Base-by-base conservation (phyloP, 1,284 basidiomycete genomes). In the Ganoderma sp. region DNA sequence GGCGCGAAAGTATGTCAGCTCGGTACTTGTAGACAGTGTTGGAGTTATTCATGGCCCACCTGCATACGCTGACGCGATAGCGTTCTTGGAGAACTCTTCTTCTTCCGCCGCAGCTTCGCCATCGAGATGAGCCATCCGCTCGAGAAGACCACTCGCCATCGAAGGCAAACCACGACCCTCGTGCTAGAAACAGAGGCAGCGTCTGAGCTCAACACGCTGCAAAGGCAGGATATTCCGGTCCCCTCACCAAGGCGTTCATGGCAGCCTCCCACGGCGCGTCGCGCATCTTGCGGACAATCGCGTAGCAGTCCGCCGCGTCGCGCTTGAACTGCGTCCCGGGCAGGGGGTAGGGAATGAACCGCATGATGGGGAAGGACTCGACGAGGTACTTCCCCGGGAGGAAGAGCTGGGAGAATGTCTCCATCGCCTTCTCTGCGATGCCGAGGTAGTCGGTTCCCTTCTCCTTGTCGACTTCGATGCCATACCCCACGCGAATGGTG, bases 401-500 rank as follows among this genome's bases (percentile, higher is more conserved):
- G 42, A 69, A 69, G 22, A 56, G 43, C 17, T n/a, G 28, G 15
- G 63, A 52, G 64, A 71, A 71, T 9, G 34, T 61, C 25, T 41
- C 56, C 61, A 69, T 63, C 10, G 65, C 63, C n/a, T 63, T 59
- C 19, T 64, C 66, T 0, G 67, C 70, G 2, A 71, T 64, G 2
- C 22, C 50, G 17, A 69, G 54, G 28, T 69, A 71, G 50, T 65
- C 63, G 4, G 48, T 66, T 6, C 28, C 64, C 22, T 60, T 43
- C 10, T 66, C 60, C 58, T 60, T 41, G 14, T 80, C 78, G 5
- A 75, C 73, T 45, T 76, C 69, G 61, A 80, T 75, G 10, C 80
- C 81, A 65, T 81, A 76, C 4, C 76, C 66, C 34, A 81, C 71
- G 22, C 69, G 72, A 58, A 79, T 73, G 28, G 67, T 65, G 22